Conservation (phyloP, 768 basidiomycete genomes). For the Ramaria sp. region DNA sequence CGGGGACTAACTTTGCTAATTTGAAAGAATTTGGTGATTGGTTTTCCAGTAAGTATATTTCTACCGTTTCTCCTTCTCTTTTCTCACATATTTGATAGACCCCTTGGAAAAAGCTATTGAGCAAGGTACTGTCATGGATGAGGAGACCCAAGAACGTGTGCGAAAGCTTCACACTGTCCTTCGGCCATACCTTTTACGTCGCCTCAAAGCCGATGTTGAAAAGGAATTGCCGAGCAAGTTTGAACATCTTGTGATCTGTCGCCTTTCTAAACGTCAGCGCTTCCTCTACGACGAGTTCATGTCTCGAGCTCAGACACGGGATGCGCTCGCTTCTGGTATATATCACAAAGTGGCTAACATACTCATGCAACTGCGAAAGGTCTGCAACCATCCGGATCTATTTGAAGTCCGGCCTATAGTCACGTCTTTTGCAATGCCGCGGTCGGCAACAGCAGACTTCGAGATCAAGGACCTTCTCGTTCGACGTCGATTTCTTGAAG, state of each 20-base stretch:
- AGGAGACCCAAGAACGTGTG: slow-evolving; percentile 77
- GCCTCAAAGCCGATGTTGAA: slow-evolving; percentile 97
- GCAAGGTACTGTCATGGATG: slow-evolving; percentile 61
- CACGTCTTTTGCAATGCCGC: slow-evolving; percentile 64
- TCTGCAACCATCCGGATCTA: slow-evolving; percentile 89
- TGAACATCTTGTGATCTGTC: slow-evolving; percentile 83
- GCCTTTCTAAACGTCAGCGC: slow-evolving; percentile 85
- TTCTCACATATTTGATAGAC: slow-evolving; percentile 33
- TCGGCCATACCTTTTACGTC: slow-evolving; percentile 90
- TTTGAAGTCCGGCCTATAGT: slow-evolving; percentile 83
- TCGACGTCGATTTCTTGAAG: slow-evolving; percentile 56
- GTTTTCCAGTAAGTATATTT: slow-evolving; percentile 83
- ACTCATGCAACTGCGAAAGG: slow-evolving; percentile 96
- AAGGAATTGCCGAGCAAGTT: slow-evolving; percentile 90
- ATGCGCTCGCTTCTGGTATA: slow-evolving; percentile 73
- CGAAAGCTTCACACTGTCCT: slow-evolving; percentile 86
- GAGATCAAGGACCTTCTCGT: slow-evolving; percentile 84
- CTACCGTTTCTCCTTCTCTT: background rate
- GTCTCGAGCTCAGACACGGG: slow-evolving; percentile 73
- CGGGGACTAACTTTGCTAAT: slow-evolving; percentile 80
- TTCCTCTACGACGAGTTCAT: slow-evolving; percentile 96
- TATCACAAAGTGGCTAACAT: slow-evolving; percentile 89
- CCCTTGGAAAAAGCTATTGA: slow-evolving; percentile 93
- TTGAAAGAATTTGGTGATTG: slow-evolving; percentile 90
- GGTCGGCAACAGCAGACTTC: slow-evolving; percentile 66